Evolutionary conservation across 306 rosid species (phyloP).

Genomic region (Lathyrus aphaca): DNA sequence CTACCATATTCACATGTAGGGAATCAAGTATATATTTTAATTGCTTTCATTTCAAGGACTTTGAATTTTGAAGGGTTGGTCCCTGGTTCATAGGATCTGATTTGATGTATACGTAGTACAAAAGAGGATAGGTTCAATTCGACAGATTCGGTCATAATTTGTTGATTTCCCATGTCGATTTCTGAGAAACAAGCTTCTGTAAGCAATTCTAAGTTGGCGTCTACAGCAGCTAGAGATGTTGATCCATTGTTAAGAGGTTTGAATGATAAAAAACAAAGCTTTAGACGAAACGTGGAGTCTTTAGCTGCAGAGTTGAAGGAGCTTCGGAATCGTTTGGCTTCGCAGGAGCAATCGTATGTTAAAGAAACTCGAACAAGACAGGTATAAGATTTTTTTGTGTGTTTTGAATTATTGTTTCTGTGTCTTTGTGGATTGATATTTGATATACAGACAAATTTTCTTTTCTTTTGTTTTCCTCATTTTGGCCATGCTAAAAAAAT

Average conservation of each 20-base stretch:
- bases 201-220: constrained; percentile 10
- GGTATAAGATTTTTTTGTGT: constrained; percentile 50
- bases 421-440: constrained; percentile 9
- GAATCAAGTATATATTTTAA: constrained; percentile 35
- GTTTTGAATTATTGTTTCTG: constrained; percentile 18
- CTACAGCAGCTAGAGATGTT: constrained; percentile 47
- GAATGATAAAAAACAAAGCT: constrained; percentile 84
- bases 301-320: constrained; percentile 90
- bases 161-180: constrained; percentile 56
- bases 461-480: constrained; percentile 15
- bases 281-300: constrained; percentile 86
- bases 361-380: constrained; percentile 77
- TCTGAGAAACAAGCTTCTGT: constrained; percentile 52
- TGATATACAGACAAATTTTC: constrained; percentile 19
- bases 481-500: constrained; percentile 35
- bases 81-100: constrained; percentile 42
- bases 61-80: constrained; percentile 24
- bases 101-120: constrained; percentile 23
- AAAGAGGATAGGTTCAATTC: constrained; percentile 12
- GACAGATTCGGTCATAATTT: not conserved
- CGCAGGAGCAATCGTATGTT: constrained; percentile 75
- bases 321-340: constrained; percentile 73
- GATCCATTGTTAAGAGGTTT: constrained; percentile 87
- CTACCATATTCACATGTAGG: constrained; percentile 55
- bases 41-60: constrained; percentile 45